Base-by-base conservation (phyloP, 352 stramenopile genomes). In the Globisporangium nodosum region DNA sequence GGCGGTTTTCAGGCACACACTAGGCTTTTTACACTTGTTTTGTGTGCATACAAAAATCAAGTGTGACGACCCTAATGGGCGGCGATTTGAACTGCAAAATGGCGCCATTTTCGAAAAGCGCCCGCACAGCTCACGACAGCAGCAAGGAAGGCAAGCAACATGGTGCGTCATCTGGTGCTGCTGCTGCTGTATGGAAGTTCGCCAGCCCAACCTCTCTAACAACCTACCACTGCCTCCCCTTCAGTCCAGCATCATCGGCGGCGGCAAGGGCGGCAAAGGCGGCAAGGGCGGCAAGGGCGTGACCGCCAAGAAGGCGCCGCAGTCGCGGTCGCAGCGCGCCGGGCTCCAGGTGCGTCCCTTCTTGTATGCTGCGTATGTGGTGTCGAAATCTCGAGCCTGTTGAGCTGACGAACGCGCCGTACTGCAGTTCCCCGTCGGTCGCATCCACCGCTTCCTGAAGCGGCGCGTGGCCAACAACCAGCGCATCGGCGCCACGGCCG, bases 371-470 rank as follows among this genome's bases (percentile, higher is more conserved):
- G 24, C 24, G 24, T 27, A 27, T 27, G 24, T 27, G 24, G 37
- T 42, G 37, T 42, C 8, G 37, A 42, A 42, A 43, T 27, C 24
- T 3, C 24, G 39, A 15, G 39, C 12, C 11, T 11, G 39, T 7
- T 43, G 12, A 11, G 8, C 8, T 43, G 8, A 43, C 39, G 8
- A 43, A 43, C 16, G 12, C 39, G 39, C 8, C 12, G 11, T 13
- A 13, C 39, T 43, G 12, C 33, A 99, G 89, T 99, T 99, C 73
- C 98, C 98, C 31, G 98, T 99, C 24, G 98, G 98, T 54, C 96
- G 98, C 92, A 99, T 99, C 67, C 97, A 99, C 64, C 86, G 98
- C 65, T 99, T 99, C 74, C 74, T 99, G 64, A 99, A 99, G 87
- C 92, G 94, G 54, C 96, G 96, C 52, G 97, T 99, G 56, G 90